These are phyloP conservation scores for Glycine tomentella DNA, from an alignment of 306 rosid genomes.

Conservation along the genomic window DNA sequence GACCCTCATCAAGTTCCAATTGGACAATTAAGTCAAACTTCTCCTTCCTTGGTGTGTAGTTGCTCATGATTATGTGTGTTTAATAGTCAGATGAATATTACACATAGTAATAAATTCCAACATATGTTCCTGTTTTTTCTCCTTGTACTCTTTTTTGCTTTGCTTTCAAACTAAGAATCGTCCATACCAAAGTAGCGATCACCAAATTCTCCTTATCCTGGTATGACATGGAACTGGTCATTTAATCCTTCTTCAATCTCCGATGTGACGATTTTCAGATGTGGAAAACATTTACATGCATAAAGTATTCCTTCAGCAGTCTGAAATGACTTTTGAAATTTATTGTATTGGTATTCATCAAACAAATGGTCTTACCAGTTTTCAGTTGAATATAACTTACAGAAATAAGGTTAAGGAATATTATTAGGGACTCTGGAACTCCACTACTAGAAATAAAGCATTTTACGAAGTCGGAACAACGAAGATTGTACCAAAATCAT, in stretches of 20 bases:
- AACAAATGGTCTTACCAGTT: background rate
- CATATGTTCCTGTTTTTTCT: background rate
- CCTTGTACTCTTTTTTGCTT: background rate
- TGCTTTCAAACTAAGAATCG: slow-evolving; percentile 35
- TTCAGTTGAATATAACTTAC: slow-evolving; percentile 60
- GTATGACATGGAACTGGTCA: slow-evolving; percentile 76
- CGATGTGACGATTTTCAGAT: slow-evolving; percentile 81
- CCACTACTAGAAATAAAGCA: slow-evolving; percentile 41
- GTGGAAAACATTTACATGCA: slow-evolving; percentile 74
- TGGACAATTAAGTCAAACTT: background rate
- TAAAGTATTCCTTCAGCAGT: slow-evolving; percentile 91
- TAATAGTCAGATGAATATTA: background rate
- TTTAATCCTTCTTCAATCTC: slow-evolving; percentile 81
- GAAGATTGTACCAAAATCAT: too few relatives aligned
- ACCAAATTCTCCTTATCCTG: slow-evolving; percentile 89
- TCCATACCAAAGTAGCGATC: slow-evolving; percentile 96
- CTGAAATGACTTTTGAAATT: too few relatives aligned
- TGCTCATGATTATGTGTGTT: slow-evolving; percentile 1
- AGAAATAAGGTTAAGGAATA: slow-evolving; percentile 86
- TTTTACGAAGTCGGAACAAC: too few relatives aligned
- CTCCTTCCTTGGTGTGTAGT: background rate
- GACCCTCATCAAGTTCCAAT: background rate
- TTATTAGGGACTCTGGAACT: slow-evolving; percentile 86
- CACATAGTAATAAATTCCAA: slow-evolving; percentile 18
- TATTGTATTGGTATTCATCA: too few relatives aligned